Evolutionary conservation across 768 basidiomycete species (phyloP), one percentile per base, ranked within the genome.

Genomic region (Pleurotus salmoneostramineus): DNA sequence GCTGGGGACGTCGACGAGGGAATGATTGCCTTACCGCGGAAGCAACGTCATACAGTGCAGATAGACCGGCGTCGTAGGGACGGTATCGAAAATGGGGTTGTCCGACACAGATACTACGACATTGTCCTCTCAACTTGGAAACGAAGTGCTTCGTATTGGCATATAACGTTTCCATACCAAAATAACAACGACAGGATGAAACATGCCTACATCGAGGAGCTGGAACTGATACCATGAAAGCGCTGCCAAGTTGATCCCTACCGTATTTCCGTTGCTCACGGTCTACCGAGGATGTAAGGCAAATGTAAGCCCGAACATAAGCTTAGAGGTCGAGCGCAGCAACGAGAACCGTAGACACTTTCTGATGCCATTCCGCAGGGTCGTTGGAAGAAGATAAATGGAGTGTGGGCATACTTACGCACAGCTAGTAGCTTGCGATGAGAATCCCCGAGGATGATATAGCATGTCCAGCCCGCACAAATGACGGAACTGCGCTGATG

Each of bases 401-500:
- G 35, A 17, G 21, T 37, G 27, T 55, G 11, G 21, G 21, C 3
- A 27, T 27, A 27, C 21, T 27, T 27, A 27, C 3, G 21, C 21
- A 27, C 21, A 27, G 21, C 21, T 27, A 27, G 21, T 31, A 55
- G 35, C 43, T 15, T n/a, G 43, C 8, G n/a, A 27, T 35, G 35
- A 42, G 37, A 55, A 55, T 55, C 40, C 45, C 44, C 37, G 40
- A 43, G 52, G 52, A 55, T 8, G 37, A 37, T 17, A 10, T 42
- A 15, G 35, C 21, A 12, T 12, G 40, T 27, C 40, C 36, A 40
- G 27, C 27, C 52, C 52, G 52, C 52, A 55, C 40, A 55, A 55
- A 43, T 55, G 52, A 43, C 35, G 52, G 35, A 52, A 43, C 52
- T 55, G 52, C 52, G 52, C 52, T 40, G 52, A 55, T 55, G 40